A percentile compares a stretch with the other conserved stretches of the same genome.
These are phyloP conservation scores for Psophocarpus tetragonolobus DNA, from an alignment of 306 rosid genomes.

Conservation along the genomic window DNA sequence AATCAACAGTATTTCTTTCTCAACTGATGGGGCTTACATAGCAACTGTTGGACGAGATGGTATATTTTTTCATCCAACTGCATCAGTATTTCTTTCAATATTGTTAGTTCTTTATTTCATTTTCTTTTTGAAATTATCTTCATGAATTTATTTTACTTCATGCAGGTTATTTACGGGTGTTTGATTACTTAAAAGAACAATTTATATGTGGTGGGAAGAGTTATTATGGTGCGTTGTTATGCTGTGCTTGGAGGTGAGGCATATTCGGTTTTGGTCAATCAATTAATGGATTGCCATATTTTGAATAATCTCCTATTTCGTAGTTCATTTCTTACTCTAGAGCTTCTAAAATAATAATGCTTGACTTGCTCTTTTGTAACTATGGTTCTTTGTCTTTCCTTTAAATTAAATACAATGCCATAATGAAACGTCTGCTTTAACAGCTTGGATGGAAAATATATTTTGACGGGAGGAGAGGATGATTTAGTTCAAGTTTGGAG, in stretches of 20 bases:
- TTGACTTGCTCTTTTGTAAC: not conserved
- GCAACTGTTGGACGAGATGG: conserved; percentile 98
- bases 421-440: conserved; percentile 23
- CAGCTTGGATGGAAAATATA: conserved; percentile 91
- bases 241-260: conserved; percentile 95
- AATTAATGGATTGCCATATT: conserved; percentile 15
- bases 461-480: conserved; percentile 97
- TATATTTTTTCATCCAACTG: conserved; percentile 35
- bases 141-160: conserved; percentile 35
- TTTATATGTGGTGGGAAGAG: conserved; percentile 95
- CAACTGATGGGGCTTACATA: conserved; percentile 72
- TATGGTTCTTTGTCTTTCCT: not conserved
- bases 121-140: not conserved
- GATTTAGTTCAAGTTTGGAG: conserved; percentile 99
- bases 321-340: conserved; percentile 5
- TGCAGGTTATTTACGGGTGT: conserved; percentile 91
- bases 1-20: conserved; percentile 81
- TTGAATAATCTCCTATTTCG: conserved; percentile 14
- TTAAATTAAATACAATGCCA: not conserved
- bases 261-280: conserved; percentile 30
- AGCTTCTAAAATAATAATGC: not conserved
- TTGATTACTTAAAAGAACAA: conserved; percentile 89
- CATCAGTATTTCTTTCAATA: conserved; percentile 8
- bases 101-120: not conserved
- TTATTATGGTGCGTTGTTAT: conserved; percentile 93